Evolutionary conservation across 805 yeast species (phyloP), one percentile per base, ranked within the genome.

Genomic region (Blastobotrys robertii): DNA sequence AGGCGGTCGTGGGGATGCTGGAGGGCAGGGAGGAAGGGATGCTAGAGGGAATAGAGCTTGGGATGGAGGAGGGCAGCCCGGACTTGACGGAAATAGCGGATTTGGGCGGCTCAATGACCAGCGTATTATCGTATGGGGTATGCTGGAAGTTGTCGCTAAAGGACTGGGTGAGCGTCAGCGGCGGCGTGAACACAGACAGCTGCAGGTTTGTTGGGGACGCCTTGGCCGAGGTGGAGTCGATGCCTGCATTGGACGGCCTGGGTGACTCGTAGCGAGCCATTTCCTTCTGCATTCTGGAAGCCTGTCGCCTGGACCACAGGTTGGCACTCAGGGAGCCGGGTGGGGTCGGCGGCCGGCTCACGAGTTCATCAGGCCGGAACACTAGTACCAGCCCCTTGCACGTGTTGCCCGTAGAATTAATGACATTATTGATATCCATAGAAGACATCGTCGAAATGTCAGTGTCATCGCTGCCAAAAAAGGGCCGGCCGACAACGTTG

Each of bases 231-330:
- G 10, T 33, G 35, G 35, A 12, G 12, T 8, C 12, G 15, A 12
- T 33, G 16, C 16, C 12, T 13, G 16, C 15, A 13, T 13, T 33
- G 15, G 16, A 33, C 35, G 35, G 35, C 13, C 25, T 19, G 6
- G 25, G 25, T 9, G 35, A 11, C 35, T 8, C 16, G 35, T 33
- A 12, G 16, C 35, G 35, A 15, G 35, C 12, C 25, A 28, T 22
- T 11, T 29, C 39, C 44, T 38, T 42, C 38, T 44, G 49, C 19
- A 41, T 37, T 11, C 48, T 33, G 9, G 47, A 28, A 6, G 44
- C 50, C 32, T 49, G 52, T 16, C 52, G 46, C 14, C 52, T 38
- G 16, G 37, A 29, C 52, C 52, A 49, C 16, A 49, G 44, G 25
- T 33, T 48, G 14, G 41, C 38, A 16, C 14, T n/a, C 12, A 32